Percentiles rank a stretch among this genome's conserved stretches.
Conservation (phyloP, 176 grass and related monocot genomes). For the Melocanna baccifera region DNA sequence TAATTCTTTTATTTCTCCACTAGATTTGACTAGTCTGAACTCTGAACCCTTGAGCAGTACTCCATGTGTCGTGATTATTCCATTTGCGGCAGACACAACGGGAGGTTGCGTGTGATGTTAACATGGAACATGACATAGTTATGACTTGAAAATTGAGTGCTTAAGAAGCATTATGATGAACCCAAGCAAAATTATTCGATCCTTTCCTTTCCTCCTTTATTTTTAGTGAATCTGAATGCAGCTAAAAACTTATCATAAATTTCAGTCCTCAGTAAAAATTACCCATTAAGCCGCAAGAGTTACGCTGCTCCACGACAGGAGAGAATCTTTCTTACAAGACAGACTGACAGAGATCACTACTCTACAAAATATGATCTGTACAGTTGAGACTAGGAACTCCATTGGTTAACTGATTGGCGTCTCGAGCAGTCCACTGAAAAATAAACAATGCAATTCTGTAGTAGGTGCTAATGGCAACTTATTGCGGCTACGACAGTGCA, state of each 20-base stretch:
- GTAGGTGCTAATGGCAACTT: conserved; percentile 39
- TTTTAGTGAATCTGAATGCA: background rate
- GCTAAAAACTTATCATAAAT: background rate
- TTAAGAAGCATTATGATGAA: conserved; percentile 16
- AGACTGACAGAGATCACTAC: background rate
- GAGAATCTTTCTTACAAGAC: conserved; percentile 22
- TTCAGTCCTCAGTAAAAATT: background rate
- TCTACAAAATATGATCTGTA: conserved; percentile 30
- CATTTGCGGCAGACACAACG: conserved; percentile 13
- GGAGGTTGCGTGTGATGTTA: background rate
- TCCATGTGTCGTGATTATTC: conserved; percentile 32
- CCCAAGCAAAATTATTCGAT: background rate
- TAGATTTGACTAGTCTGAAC: background rate
- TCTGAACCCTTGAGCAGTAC: background rate
- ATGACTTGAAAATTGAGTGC: conserved; percentile 1
- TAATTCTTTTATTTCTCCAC: background rate
- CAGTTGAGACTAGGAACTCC: conserved; percentile 30
- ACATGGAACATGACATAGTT: conserved; percentile 14
- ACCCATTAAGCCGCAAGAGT: background rate
- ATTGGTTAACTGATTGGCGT: conserved; percentile 25
- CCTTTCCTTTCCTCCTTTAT: background rate
- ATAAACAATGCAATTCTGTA: conserved; percentile 27
- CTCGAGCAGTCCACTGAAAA: conserved; percentile 43
- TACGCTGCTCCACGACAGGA: conserved; percentile 4
- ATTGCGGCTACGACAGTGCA: conserved; percentile 25